A percentile compares a stretch with the other conserved stretches of the same genome.
phyloP scores from a whole-genome alignment of 2,329 filamentous ascomycete genomes.

The Aspergillus sp. region DNA sequence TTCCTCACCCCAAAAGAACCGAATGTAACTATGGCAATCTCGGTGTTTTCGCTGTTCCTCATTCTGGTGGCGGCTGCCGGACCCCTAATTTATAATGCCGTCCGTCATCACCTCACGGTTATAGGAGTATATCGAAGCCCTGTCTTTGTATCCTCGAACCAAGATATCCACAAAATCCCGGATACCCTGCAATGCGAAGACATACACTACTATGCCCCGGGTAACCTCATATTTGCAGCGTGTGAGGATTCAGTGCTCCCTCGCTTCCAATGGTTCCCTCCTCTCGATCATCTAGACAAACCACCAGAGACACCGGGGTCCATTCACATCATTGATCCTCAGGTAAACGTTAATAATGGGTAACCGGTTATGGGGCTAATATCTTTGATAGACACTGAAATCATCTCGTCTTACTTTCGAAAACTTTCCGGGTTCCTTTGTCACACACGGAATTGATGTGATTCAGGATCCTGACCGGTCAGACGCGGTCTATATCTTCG shows the following conservation, averaged over 20 bases:
- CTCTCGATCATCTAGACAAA: constrained; percentile 43
- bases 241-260: constrained; percentile 50
- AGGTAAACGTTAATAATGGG: constrained; percentile 33
- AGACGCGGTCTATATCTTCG: constrained; percentile 58
- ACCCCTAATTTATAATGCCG: background rate
- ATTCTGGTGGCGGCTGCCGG: constrained; percentile 19
- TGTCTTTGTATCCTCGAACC: background rate
- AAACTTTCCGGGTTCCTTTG: constrained; percentile 54
- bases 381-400: constrained; percentile 42
- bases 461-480: constrained; percentile 48
- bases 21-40: background rate
- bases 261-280: constrained; percentile 56
- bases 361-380: background rate
- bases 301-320: constrained; percentile 31
- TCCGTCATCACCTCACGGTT: constrained; percentile 17
- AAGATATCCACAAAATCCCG: constrained; percentile 43
- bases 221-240: constrained; percentile 55
- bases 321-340: constrained; percentile 54
- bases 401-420: constrained; percentile 50
- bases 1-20: background rate
- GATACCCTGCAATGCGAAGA: constrained; percentile 62
- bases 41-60: background rate
- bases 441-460: constrained; percentile 63
- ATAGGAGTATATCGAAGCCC: constrained; percentile 21
- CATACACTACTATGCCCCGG: constrained; percentile 54